These are phyloP conservation scores for Eucalyptus marginata DNA, from an alignment of 345 rosid genomes.

Conservation along the genomic window DNA sequence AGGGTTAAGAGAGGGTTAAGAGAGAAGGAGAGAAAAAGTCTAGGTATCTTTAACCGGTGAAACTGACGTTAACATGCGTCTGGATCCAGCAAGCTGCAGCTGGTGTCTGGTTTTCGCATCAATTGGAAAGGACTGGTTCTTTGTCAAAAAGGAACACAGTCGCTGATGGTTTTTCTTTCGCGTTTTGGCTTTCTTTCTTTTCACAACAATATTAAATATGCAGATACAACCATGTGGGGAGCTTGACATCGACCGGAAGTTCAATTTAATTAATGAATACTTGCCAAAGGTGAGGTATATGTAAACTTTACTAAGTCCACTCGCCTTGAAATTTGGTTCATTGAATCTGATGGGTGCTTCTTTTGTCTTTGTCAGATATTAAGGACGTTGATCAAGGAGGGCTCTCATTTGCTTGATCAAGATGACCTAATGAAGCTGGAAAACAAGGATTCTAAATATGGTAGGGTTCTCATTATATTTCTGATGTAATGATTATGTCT, in stretches of 20 bases:
- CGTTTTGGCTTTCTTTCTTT: neutral
- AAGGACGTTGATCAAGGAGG: neutral
- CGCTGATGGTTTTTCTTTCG: neutral
- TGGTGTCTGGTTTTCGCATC: neutral
- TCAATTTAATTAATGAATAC: constrained; percentile 20
- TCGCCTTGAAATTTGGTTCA: neutral
- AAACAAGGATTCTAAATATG: neutral
- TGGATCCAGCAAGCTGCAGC: neutral
- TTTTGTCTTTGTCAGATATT: neutral
- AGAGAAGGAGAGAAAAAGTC: neutral
- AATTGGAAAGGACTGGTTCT: neutral
- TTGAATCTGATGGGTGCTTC: neutral
- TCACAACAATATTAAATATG: neutral
- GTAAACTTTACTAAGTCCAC: neutral
- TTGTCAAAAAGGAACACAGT: neutral
- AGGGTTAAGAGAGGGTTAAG: neutral
- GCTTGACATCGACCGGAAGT: constrained; percentile 33
- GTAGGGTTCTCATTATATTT: neutral
- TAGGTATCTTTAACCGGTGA: neutral
- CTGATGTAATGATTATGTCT: neutral
- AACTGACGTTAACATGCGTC: neutral
- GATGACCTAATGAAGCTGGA: neutral
- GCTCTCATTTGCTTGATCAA: neutral
- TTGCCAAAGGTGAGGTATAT: constrained; percentile 34
- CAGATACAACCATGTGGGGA: constrained; percentile 69